Conservation (phyloP, 176 grass and related monocot genomes). For the Zea luxurians region DNA sequence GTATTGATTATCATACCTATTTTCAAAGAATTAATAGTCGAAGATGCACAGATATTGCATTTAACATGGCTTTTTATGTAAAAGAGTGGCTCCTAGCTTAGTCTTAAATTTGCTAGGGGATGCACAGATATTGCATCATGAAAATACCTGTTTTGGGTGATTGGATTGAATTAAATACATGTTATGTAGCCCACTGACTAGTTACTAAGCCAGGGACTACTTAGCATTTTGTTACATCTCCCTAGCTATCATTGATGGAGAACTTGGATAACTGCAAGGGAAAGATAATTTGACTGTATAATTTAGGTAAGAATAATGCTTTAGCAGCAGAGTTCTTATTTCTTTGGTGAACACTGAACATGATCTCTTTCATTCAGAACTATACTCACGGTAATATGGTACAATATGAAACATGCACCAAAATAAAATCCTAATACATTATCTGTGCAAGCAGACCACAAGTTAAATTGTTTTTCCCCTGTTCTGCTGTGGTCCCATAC, state of each 20-base stretch:
- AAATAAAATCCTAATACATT: not conserved
- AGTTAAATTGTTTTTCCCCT: not conserved
- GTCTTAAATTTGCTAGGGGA: not conserved
- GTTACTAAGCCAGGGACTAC: not conserved
- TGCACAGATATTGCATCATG: not conserved
- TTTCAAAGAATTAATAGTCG: not conserved
- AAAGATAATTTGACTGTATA: not conserved
- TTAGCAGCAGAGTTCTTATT: not conserved
- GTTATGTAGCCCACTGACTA: conserved; percentile 1
- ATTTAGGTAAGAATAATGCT: not conserved
- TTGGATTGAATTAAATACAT: conserved; percentile 14
- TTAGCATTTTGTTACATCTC: not conserved
- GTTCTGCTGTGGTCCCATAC: not conserved
- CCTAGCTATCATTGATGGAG: not conserved
- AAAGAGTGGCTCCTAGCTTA: not conserved
- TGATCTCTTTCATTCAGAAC: not conserved
- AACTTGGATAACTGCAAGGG: not conserved
- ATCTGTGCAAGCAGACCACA: not conserved
- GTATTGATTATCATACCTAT: not conserved
- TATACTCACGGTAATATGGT: not conserved
- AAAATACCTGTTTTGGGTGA: not conserved
- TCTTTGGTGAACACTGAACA: not conserved
- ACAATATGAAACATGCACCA: not conserved
- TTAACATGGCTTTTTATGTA: conserved; percentile 7
- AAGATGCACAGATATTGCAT: conserved; percentile 7